Base-by-base conservation (phyloP, 495 filamentous ascomycete species). In the Penicillium paradoxum region DNA sequence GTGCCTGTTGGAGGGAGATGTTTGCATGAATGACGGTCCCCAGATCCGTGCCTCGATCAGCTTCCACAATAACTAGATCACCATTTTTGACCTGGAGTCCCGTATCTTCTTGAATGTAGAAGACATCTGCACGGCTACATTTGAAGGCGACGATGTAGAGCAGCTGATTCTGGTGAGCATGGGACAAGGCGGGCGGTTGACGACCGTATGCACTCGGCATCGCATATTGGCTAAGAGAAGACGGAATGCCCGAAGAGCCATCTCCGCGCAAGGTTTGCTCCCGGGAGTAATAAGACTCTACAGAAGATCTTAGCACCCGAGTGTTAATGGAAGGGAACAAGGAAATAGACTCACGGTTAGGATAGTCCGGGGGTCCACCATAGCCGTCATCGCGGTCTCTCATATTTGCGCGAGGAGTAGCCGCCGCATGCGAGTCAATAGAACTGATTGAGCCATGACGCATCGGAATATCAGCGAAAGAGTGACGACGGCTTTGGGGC, bases 111-210 rank as follows among this genome's bases (percentile, higher is more conserved):
- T 93, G 91, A 48, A 96, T 87, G 66, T 95, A 96, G 67, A 97
- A 98, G 17, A 97, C 89, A 60, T 97, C 95, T 39, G 90, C 90
- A 50, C 93, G 84, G 19, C 86, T 85, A 63, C 90, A 95, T 64
- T 98, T 98, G 78, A 98, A 98, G 3, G 91, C 85, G 21, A 98
- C 92, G 38, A 97, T 85, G 67, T 91, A 92, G 30, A 96, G 73
- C n/a, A 87, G 77, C 65, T 93, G 89, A 56, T 88, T 89, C 54
- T 86, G 85, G 51, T 86, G 85, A 7, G 84, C 81, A 60, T 88
- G 88, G 65, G 75, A 58, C 77, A 81, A 48, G 70, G 79, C 65
- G 73, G 87, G 78, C 79, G 85, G 72, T 56, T 78, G 71, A 45
- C 78, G 78, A 18, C 73, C 70, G 56, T 78, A 79, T 11, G 66